Evolutionary conservation across 2,329 filamentous ascomycete species (phyloP), one percentile per base, ranked within the genome.

Genomic region (Microsporum canis): DNA sequence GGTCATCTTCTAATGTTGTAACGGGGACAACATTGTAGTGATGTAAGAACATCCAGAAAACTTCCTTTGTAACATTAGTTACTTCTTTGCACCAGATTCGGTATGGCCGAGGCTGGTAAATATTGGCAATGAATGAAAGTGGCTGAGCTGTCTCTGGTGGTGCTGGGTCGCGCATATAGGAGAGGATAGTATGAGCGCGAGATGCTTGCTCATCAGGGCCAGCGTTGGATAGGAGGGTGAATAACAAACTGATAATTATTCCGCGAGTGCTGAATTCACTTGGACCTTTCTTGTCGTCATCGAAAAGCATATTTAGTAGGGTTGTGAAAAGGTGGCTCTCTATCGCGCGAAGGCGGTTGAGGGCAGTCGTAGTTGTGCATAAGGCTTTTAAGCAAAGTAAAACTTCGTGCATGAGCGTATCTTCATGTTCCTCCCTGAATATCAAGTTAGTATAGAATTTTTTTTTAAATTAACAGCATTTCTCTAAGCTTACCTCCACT

Each of bases 21-120:
- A 75, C 67, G 36, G 89, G 82, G 41, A 97, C 82, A 53, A 96
- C 86, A 68, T 97, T 97, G 62, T 95, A 80, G 67, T 95, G 88
- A 74, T 97, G 92, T 60, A 97, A 80, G 77, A 97, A 99, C 71
- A 97, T 97, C 92, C 92, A 99, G 72, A 99, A 99, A 33, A 97
- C 92, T 73, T 99, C 92, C 73, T 96, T 96, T 47, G 91, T 96
- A 56, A 97, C 92, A 68, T 88, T 91, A 63, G 87, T 86, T 17
- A 92, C 85, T 75, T 99, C 94, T 73, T 91, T 94, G 75, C 87
- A 90, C 92, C 92, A 99, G 2, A 95, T 83, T 38, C 90, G 88
- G 73, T 96, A 99, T 0, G 92, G 92, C 0, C 92, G 84, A 57
- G 90, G 84, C 39, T 87, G 85, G 67, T 88, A 87, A 85, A 97